Percentiles rank a stretch among this genome's conserved stretches.
These are phyloP conservation scores for Sanghuangporus sanghuang DNA, from an alignment of 1,284 basidiomycete genomes.

Conservation along the genomic window DNA sequence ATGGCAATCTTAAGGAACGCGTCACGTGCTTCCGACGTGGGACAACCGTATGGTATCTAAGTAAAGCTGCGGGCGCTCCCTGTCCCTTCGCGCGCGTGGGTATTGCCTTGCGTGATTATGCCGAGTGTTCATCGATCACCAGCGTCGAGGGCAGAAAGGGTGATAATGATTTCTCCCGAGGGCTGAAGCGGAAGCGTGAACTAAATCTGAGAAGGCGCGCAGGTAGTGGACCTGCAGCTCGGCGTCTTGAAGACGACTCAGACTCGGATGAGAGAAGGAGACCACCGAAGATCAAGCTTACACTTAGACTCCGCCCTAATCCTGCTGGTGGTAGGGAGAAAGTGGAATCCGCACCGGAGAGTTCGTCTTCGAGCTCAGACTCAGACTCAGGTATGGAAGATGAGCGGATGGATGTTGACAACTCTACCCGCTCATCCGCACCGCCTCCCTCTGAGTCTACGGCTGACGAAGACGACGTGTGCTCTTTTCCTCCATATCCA, in stretches of 20 bases:
- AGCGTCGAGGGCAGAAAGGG: slow-evolving; percentile 14
- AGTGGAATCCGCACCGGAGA: slow-evolving; percentile 15
- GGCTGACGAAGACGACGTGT: slow-evolving; percentile 10
- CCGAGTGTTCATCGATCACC: slow-evolving; percentile 28
- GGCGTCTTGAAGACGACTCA: slow-evolving; percentile 38
- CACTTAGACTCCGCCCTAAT: slow-evolving; percentile 52
- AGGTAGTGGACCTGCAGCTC: slow-evolving; percentile 26
- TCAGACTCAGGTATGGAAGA: slow-evolving; percentile 24
- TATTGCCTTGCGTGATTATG: slow-evolving; percentile 65
- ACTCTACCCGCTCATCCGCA: slow-evolving; percentile 9
- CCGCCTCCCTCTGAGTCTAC: not conserved
- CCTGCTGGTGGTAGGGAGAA: slow-evolving; percentile 29
- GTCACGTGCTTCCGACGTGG: slow-evolving; percentile 72
- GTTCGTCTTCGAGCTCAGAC: slow-evolving; percentile 20
- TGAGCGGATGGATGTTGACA: slow-evolving; percentile 20
- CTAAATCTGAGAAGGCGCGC: slow-evolving; percentile 25
- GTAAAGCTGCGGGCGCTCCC: slow-evolving; percentile 62
- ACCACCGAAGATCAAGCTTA: slow-evolving; percentile 63
- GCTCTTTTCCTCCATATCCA: slow-evolving; percentile 36
- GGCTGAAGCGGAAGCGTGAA: slow-evolving; percentile 66
- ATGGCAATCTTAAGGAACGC: slow-evolving; percentile 30
- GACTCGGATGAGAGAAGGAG: slow-evolving; percentile 36
- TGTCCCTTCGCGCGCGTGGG: slow-evolving; percentile 68
- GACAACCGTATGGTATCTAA: slow-evolving; percentile 75
- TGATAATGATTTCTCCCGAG: slow-evolving; percentile 40